These are phyloP conservation scores for Penicillium sp. DNA, from an alignment of 2,329 filamentous ascomycete genomes.

Conservation along the genomic window DNA sequence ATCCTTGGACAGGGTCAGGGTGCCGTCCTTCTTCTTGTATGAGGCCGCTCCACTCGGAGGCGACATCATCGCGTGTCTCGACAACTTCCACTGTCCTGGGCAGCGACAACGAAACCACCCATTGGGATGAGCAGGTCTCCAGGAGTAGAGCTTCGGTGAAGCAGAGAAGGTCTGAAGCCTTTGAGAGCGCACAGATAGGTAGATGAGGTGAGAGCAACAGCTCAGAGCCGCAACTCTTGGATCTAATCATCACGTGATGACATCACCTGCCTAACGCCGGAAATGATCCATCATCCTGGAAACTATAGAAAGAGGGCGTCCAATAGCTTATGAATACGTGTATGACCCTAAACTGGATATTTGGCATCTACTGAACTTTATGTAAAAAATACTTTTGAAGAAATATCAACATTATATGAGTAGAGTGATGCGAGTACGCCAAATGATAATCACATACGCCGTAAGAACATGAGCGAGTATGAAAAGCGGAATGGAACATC, in stretches of 20 bases:
- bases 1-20: slow-evolving; percentile 75
- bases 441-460: slow-evolving; percentile 13
- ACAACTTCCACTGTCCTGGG: slow-evolving; percentile 48
- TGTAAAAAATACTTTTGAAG: neutral
- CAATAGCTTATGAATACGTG: neutral
- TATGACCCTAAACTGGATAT: neutral
- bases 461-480: neutral
- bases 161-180: slow-evolving; percentile 31
- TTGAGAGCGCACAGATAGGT: slow-evolving; percentile 16
- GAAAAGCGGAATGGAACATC: slow-evolving; percentile 20
- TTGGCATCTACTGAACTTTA: neutral
- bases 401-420: slow-evolving; percentile 17
- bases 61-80: slow-evolving; percentile 45
- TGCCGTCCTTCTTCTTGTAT: slow-evolving; percentile 97
- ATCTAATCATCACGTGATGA: slow-evolving; percentile 27
- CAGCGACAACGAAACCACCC: slow-evolving; percentile 42
- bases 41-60: slow-evolving; percentile 69
- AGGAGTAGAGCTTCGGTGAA: slow-evolving; percentile 21
- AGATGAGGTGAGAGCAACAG: slow-evolving; percentile 20
- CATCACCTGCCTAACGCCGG: slow-evolving; percentile 17
- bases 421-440: slow-evolving; percentile 27
- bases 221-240: slow-evolving; percentile 28
- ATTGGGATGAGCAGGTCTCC: slow-evolving; percentile 40
- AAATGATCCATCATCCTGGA: neutral
- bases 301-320: neutral